phyloP scores from a whole-genome alignment of 306 rosid species.

The Spatholobus suberectus region DNA sequence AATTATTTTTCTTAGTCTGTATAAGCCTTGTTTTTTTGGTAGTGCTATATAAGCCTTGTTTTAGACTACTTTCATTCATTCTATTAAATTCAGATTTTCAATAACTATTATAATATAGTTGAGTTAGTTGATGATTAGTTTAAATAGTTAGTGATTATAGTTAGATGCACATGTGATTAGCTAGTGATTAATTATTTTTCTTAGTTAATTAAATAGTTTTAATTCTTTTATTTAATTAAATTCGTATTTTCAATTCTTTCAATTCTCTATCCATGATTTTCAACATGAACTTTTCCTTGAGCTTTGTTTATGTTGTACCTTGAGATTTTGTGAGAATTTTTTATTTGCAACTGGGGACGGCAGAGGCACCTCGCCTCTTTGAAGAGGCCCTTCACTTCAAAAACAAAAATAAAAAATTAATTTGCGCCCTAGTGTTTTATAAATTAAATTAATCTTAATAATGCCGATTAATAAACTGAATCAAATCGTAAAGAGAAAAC shows the following conservation, averaged over 20 bases:
- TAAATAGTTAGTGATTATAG: background rate
- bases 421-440: too few relatives aligned
- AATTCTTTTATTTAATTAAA: background rate
- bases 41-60: background rate
- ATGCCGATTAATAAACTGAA: background rate
- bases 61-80: background rate
- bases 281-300: background rate
- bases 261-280: background rate
- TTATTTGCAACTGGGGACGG: background rate
- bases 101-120: background rate
- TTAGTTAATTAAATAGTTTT: background rate
- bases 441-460: background rate
- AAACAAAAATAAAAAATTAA: too few relatives aligned
- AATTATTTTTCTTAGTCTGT: background rate
- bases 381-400: background rate
- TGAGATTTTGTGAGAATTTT: background rate
- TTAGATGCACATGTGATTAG: background rate
- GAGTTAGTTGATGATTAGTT: conserved; percentile 1
- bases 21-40: background rate
- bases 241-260: background rate
- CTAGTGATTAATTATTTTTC: background rate
- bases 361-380: background rate
- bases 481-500: background rate
- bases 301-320: background rate
- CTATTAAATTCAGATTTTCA: background rate